These are phyloP conservation scores for Echria macrotheca DNA, from an alignment of 495 filamentous ascomycete genomes.

Conservation along the genomic window DNA sequence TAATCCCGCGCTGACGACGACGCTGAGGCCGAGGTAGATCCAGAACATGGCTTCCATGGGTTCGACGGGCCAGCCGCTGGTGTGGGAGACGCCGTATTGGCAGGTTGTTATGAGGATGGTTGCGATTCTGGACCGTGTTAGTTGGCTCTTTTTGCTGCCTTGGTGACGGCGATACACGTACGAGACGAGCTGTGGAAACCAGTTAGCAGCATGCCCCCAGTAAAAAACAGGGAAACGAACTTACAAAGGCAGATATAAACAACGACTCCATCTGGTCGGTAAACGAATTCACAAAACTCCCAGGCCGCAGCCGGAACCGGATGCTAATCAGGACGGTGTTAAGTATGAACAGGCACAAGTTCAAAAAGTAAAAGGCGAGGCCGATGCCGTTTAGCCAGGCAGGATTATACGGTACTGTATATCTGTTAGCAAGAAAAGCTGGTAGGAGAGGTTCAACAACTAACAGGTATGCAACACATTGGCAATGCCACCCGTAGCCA, in stretches of 20 bases:
- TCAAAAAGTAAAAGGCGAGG: constrained; percentile 68
- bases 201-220: not conserved
- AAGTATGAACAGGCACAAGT: constrained; percentile 64
- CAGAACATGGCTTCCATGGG: constrained; percentile 66
- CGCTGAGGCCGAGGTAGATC: constrained; percentile 61
- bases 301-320: constrained; percentile 65
- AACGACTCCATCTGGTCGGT: constrained; percentile 74
- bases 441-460: constrained; percentile 1
- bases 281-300: constrained; percentile 67
- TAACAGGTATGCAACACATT: constrained; percentile 69
- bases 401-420: constrained; percentile 62
- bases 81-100: constrained; percentile 65
- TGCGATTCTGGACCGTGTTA: constrained; percentile 44
- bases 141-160: not conserved
- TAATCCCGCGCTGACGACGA: constrained; percentile 59
- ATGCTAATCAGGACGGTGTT: constrained; percentile 62
- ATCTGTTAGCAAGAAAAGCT: not conserved
- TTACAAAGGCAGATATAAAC: constrained; percentile 68
- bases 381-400: constrained; percentile 67
- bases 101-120: constrained; percentile 75
- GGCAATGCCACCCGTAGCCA: constrained; percentile 81
- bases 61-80: constrained; percentile 62
- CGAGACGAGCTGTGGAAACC: constrained; percentile 38
- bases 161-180: constrained; percentile 10
- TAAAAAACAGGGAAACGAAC: no score